Evolutionary conservation across 305 asterid genomes (phyloP).

Genomic region (Fraxinus floribunda): DNA sequence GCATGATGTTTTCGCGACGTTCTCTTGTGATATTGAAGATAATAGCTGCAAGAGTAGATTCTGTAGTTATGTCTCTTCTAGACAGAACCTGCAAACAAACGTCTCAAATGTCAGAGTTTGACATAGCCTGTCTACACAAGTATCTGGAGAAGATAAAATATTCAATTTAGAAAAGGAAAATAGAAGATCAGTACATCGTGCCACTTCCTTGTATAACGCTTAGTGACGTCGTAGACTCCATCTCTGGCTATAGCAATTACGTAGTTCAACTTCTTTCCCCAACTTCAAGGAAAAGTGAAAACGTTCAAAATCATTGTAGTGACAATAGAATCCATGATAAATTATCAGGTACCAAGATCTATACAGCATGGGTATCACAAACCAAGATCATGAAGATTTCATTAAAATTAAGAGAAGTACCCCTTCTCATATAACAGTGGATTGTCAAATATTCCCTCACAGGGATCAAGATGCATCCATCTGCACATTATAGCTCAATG

Average conservation of each 20-base stretch:
- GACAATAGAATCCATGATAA: background rate
- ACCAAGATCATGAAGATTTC: conserved; percentile 24
- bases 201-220: conserved; percentile 93
- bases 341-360: conserved; percentile 11
- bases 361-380: conserved; percentile 13
- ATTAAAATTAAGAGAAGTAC: conserved; percentile 42
- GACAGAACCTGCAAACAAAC: conserved; percentile 64
- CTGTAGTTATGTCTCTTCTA: conserved; percentile 63
- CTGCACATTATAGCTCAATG: conserved; percentile 47
- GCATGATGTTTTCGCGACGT: conserved; percentile 45
- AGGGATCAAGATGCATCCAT: conserved; percentile 99
- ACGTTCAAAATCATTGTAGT: conserved; percentile 29
- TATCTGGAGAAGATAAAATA: conserved; percentile 8
- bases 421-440: conserved; percentile 94
- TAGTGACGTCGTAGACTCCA: conserved; percentile 92
- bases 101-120: conserved; percentile 12
- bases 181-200: conserved; percentile 54
- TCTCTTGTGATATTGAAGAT: conserved; percentile 59
- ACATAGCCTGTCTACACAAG: conserved; percentile 8
- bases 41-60: conserved; percentile 51
- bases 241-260: conserved; percentile 70
- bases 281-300: conserved; percentile 48
- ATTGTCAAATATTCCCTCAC: conserved; percentile 91
- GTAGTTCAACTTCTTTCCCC: conserved; percentile 75
- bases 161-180: conserved; percentile 7